Evolutionary conservation across 169 alveolate genomes (phyloP).

Genomic region (Plasmodium reichenowi): DNA sequence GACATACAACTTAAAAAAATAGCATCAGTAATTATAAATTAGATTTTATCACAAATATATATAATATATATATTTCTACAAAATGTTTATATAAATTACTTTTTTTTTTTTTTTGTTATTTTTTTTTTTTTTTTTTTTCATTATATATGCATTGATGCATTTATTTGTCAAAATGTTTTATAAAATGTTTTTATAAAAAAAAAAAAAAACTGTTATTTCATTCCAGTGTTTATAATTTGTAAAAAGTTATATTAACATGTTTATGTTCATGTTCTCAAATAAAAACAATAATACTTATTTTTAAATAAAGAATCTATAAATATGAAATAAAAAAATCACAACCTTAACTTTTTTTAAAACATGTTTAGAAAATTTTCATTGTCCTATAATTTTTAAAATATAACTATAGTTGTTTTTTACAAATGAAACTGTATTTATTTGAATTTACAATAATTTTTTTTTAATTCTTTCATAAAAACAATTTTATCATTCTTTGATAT

Average conservation of each 20-base stretch:
- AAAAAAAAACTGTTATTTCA: conserved; percentile 9
- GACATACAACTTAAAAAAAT: conserved; percentile 75
- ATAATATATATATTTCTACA: conserved; percentile 17
- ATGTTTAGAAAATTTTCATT: too few relatives aligned
- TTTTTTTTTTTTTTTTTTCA: conserved; percentile 22
- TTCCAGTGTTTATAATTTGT: conserved; percentile 14
- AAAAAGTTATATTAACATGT: conserved; percentile 43
- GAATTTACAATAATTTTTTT: too few relatives aligned
- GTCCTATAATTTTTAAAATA: too few relatives aligned
- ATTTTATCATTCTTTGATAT: too few relatives aligned
- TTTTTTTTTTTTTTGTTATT: conserved; percentile 42
- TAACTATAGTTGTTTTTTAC: too few relatives aligned
- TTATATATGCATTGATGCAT: conserved; percentile 75
- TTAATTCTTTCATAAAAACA: too few relatives aligned
- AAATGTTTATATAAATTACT: conserved; percentile 18
- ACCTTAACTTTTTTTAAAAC: too few relatives aligned
- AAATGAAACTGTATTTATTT: too few relatives aligned
- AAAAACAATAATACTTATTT: too few relatives aligned
- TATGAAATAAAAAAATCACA: too few relatives aligned
- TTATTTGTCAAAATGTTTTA: conserved; percentile 64
- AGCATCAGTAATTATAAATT: conserved; percentile 75
- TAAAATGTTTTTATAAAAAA: conserved; percentile 43
- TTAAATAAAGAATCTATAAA: too few relatives aligned
- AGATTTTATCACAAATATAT: conserved; percentile 16
- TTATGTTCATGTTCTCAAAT: too few relatives aligned